phyloP scores from a whole-genome alignment of 140 eudicot genomes.

The Ambrosia hybrid region DNA sequence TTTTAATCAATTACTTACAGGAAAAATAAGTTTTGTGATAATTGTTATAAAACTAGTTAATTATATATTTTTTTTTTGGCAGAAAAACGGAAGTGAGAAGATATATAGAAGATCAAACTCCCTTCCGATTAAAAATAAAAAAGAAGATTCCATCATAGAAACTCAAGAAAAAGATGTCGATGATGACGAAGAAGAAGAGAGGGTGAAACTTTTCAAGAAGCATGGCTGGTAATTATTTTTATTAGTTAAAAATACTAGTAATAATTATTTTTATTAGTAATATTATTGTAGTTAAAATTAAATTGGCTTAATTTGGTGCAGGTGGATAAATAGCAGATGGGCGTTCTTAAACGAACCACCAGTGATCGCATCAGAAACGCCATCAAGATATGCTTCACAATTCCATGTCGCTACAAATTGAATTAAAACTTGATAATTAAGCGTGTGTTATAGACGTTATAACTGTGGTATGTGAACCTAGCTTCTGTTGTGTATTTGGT shows the following conservation, averaged over 20 bases:
- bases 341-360: constrained; percentile 49
- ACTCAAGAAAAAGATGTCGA: constrained; percentile 11
- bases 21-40: not conserved
- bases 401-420: constrained; percentile 25
- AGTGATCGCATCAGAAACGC: constrained; percentile 40
- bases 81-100: constrained; percentile 19
- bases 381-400: constrained; percentile 35
- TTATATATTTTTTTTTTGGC: not conserved
- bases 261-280: no score
- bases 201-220: constrained; percentile 19
- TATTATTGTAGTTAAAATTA: not conserved
- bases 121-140: constrained; percentile 20
- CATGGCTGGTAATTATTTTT: constrained; percentile 35
- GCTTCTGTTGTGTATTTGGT: not conserved
- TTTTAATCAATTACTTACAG: no score
- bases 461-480: not conserved
- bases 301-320: not conserved
- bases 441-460: not conserved
- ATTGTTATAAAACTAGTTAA: not conserved
- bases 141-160: not conserved
- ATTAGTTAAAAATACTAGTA: no score
- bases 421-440: constrained; percentile 18
- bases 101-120: constrained; percentile 31
- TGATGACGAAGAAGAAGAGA: constrained; percentile 26
- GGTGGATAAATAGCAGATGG: constrained; percentile 46